Base-by-base conservation (phyloP, 208 protist genomes). In the Acanthamoeba culbertsoni region DNA sequence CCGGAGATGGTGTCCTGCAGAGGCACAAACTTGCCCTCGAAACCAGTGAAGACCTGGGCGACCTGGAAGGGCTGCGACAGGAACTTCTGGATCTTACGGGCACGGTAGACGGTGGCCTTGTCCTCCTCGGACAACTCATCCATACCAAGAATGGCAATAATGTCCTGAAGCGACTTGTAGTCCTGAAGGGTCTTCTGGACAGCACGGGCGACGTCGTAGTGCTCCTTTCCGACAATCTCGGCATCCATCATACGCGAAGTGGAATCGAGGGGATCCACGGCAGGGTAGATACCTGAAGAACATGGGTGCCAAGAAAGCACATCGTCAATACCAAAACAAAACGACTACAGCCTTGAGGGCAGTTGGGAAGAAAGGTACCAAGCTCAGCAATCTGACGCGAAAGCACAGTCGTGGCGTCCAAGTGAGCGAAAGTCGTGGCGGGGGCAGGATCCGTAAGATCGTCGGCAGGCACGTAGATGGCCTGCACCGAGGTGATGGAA, bases 81-180 rank as follows among this genome's bases (percentile, higher is more conserved):
- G 98, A 99, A 99, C 84, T 97, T 96, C 97, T 98, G 97, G 62
- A 98, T 97, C 96, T 98, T 98, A 95, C 98, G 98, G 28, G 99
- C 98, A 94, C 99, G 98, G 94, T 98, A 98, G 75, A 99, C 98
- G 57, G 98, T 98, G 12, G 99, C 95, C 97, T 99, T 99, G 97
- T 99, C 98, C 77, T 99, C 98, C 97, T 99, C 99, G 91, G 97
- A 98, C 77, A 99, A 96, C 97, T 99, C 99, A 91, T 99, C 99
- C 97, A 99, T 99, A 97, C 99, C 99, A 26, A 99, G 97, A 97
- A 99, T 99, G 88, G 99, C 99, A 98, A 99, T 99, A 96, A 99
- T 99, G 95, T 99, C 99, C 97, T 99, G 98, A 40, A 99, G 97
- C 73, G 98, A 98, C 96, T 99, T 99, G 97, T 99, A 99, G 96